phyloP scores from a whole-genome alignment of 768 basidiomycete species.

The Panaeolus papilionaceus region DNA sequence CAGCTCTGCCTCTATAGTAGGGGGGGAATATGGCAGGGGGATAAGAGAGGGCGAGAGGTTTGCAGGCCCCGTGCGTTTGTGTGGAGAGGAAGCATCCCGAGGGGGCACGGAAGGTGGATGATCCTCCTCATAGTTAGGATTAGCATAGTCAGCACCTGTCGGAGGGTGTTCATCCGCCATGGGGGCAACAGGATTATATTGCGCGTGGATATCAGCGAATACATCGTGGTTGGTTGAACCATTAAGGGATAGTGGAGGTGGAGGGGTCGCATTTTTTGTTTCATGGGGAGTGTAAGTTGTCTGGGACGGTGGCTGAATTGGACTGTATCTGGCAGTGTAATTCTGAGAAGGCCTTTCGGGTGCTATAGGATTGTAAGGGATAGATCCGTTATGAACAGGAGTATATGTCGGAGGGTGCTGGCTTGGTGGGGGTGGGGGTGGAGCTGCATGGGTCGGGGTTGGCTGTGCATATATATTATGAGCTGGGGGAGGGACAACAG shows the following conservation, averaged over 20 bases:
- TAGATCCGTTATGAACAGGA: not conserved
- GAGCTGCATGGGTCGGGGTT: conserved; percentile 18
- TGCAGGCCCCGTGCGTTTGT: not conserved
- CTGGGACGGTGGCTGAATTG: not conserved
- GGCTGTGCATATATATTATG: conserved; percentile 30
- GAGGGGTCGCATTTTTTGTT: not conserved
- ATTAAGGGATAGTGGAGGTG: not conserved
- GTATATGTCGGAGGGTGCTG: not conserved
- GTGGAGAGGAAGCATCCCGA: conserved; percentile 3
- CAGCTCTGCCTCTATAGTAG: conserved; percentile 18
- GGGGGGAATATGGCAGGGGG: conserved; percentile 31
- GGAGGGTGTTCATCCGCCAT: not conserved
- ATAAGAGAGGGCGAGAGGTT: conserved; percentile 27
- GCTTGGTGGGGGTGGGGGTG: conserved; percentile 18
- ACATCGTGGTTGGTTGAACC: not conserved
- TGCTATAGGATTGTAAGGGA: not conserved
- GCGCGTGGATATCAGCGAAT: conserved; percentile 1
- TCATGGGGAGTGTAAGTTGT: not conserved
- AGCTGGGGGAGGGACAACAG: conserved; percentile 19
- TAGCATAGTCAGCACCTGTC: not conserved
- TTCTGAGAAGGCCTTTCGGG: conserved; percentile 3
- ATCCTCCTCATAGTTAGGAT: not conserved
- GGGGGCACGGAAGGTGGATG: not conserved
- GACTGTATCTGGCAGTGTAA: conserved; percentile 3
- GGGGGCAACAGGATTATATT: not conserved